Base-by-base conservation (phyloP, 2,329 filamentous ascomycete species). In the Colletotrichum lentis region DNA sequence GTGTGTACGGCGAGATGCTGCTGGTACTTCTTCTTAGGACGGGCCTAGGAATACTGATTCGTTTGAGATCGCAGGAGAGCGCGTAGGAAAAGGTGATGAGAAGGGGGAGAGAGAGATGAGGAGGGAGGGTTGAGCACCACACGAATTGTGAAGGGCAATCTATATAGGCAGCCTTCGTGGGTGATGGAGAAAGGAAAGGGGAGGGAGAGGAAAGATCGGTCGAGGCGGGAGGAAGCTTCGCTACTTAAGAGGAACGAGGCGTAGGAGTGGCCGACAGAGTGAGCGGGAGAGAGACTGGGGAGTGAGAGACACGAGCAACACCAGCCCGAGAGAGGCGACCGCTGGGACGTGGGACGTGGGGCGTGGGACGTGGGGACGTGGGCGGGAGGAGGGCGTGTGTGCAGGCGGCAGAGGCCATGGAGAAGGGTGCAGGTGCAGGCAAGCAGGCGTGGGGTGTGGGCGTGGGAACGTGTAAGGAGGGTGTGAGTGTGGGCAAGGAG, bases 81-180 rank as follows among this genome's bases (percentile, higher is more conserved):
- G 69, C 69, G 67, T 61, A 67, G 68, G 63, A 50, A 65, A 69
- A 60, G 66, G 56, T 66, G 50, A 66, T 53, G 63, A 53, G 65
- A 60, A 62, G 62, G 52, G 52, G 62, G 62, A 63, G 65, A 62
- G 62, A 67, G 65, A 56, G 50, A 62, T 67, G 62, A 44, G 53
- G 62, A 61, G 69, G 54, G 53, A 56, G 54, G 69, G 27, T 63
- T 64, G 52, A 66, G 58, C 69, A 71, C 69, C 67, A 65, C 71
- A 72, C 70, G 71, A 72, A 72, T 69, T 54, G 64, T 62, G 57
- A 57, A 69, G 62, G 68, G 68, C 68, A 64, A 70, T 65, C 64
- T 69, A 53, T 67, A 64, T 60, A 70, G 61, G 64, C 52, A 70
- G 70, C 70, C 70, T 70, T 71, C 70, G 71, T 72, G 71, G 70